Evolutionary conservation across 1,139 yeast genomes (phyloP).

Genomic region (Dujonia santamariae): DNA sequence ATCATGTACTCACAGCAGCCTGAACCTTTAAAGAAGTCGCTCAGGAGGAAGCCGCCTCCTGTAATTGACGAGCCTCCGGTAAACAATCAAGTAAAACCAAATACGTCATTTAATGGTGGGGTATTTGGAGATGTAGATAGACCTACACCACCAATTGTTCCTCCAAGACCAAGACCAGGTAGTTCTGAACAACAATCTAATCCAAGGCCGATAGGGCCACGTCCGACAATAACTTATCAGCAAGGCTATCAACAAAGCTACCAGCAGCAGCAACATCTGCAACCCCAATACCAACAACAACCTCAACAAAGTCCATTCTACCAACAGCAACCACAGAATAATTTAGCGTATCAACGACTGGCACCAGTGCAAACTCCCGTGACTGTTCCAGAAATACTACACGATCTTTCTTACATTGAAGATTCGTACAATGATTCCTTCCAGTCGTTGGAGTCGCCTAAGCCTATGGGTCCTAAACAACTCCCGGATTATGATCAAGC

Average conservation of each 20-base stretch:
- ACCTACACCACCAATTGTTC: not conserved
- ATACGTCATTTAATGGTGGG: too few species aligned
- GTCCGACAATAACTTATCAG: too few species aligned
- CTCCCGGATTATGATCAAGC: constrained; percentile 33
- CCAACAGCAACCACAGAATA: too few species aligned
- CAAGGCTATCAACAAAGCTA: not conserved
- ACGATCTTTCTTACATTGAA: constrained; percentile 7
- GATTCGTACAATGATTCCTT: constrained; percentile 9
- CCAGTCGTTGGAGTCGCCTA: constrained; percentile 25
- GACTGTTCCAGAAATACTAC: constrained; percentile 2
- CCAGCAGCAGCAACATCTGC: constrained; percentile 13
- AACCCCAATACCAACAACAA: constrained; percentile 14
- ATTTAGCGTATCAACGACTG: too few species aligned
- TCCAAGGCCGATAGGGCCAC: too few species aligned
- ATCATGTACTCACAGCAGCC: not conserved
- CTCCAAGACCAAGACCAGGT: constrained; percentile 2
- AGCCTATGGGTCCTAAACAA: constrained; percentile 43
- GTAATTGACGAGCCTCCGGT: too few species aligned
- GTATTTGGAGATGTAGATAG: not conserved
- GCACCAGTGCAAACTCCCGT: not conserved
- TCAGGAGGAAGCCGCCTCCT: constrained; percentile 3
- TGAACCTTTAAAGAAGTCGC: not conserved
- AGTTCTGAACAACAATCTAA: too few species aligned
- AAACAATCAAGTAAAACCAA: too few species aligned
- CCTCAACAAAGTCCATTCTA: too few species aligned